Percentiles rank a stretch among this genome's conserved stretches.
phyloP scores from a whole-genome alignment of 495 filamentous ascomycete species.

The Aspergillus sparsus region DNA sequence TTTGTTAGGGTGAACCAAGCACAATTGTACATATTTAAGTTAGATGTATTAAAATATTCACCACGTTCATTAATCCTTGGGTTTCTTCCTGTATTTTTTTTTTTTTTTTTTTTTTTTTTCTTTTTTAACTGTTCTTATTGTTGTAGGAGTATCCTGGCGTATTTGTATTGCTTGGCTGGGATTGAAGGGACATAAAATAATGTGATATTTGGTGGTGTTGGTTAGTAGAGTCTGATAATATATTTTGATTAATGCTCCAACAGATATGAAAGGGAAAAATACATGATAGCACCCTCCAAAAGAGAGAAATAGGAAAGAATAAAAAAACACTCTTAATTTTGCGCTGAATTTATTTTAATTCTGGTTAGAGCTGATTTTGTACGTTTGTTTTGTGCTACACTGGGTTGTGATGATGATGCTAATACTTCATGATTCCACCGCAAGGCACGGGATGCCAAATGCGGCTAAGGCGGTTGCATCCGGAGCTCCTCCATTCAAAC shows the following conservation, averaged over 20 bases:
- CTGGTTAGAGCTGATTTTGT: no score
- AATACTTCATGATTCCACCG: not conserved
- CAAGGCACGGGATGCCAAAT: slow-evolving; percentile 27
- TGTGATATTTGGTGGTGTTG: no score
- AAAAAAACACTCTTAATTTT: not conserved
- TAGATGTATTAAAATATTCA: not conserved
- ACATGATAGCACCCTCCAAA: not conserved
- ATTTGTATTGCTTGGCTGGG: no score
- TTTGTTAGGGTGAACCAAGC: not conserved
- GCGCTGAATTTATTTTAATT: not conserved
- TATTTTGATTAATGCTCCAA: no score
- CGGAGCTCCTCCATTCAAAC: slow-evolving; percentile 35
- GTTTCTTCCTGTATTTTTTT: no score
- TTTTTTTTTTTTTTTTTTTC: no score
- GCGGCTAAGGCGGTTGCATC: slow-evolving; percentile 33
- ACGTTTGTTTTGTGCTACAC: not conserved
- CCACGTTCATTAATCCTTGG: no score
- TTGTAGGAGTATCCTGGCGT: no score
- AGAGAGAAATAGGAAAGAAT: not conserved
- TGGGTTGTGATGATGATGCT: not conserved
- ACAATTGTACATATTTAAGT: not conserved
- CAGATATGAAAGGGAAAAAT: no score
- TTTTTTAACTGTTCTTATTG: no score
- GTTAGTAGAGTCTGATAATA: no score
- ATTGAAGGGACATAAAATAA: no score